Percentiles rank a stretch among this genome's conserved stretches.
phyloP scores from a whole-genome alignment of 805 yeast genomes.

The Candida dajiaensis region DNA sequence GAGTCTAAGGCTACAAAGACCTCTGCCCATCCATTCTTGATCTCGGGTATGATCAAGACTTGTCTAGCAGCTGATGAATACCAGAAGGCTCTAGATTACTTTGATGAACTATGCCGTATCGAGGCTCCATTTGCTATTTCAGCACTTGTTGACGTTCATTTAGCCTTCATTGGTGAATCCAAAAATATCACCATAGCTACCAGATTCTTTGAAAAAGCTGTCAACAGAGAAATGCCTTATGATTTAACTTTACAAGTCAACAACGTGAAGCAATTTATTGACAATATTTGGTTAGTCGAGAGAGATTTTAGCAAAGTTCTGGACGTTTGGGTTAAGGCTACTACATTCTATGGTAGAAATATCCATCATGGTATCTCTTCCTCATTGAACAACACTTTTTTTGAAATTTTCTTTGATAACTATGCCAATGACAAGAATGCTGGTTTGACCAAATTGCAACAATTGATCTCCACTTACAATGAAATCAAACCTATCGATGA shows the following conservation, averaged over 20 bases:
- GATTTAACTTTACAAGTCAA: slow-evolving; percentile 67
- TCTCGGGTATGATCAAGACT: slow-evolving; percentile 69
- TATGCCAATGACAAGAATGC: slow-evolving; percentile 43
- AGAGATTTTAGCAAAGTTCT: slow-evolving; percentile 53
- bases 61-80: slow-evolving; percentile 61
- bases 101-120: slow-evolving; percentile 53
- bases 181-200: slow-evolving; percentile 66
- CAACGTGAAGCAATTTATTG: slow-evolving; percentile 56
- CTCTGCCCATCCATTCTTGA: slow-evolving; percentile 37
- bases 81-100: slow-evolving; percentile 57
- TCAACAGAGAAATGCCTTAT: slow-evolving; percentile 67
- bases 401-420: slow-evolving; percentile 59
- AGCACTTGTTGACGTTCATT: slow-evolving; percentile 66
- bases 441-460: slow-evolving; percentile 52
- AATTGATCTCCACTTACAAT: slow-evolving; percentile 50
- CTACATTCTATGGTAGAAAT: slow-evolving; percentile 50
- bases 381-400: slow-evolving; percentile 62
- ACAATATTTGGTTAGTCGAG: slow-evolving; percentile 53
- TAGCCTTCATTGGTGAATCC: slow-evolving; percentile 73
- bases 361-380: slow-evolving; percentile 66
- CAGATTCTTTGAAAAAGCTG: slow-evolving; percentile 68
- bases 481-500: slow-evolving; percentile 61
- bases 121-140: slow-evolving; percentile 38
- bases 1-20: slow-evolving; percentile 30
- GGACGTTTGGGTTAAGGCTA: slow-evolving; percentile 57